Evolutionary conservation across 2,329 filamentous ascomycete genomes (phyloP).

Genomic region (Penicillium occitanis): DNA sequence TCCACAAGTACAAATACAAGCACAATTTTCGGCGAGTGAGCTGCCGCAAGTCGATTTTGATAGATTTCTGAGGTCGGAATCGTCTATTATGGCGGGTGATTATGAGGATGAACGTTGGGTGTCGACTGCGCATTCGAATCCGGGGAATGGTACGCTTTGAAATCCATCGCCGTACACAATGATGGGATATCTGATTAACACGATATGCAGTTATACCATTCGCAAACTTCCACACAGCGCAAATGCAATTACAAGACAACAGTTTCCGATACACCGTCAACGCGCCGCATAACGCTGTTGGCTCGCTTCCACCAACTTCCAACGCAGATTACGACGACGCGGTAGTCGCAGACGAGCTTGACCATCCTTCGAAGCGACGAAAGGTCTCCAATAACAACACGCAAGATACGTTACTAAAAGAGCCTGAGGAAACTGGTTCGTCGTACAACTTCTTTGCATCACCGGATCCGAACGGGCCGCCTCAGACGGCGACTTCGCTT

Average conservation of each 20-base stretch:
- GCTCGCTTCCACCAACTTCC: constrained; percentile 10
- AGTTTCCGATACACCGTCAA: constrained; percentile 2
- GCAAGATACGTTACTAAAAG: constrained; percentile 10
- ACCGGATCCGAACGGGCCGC: neutral
- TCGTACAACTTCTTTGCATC: constrained; percentile 22
- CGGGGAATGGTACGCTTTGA: constrained; percentile 28
- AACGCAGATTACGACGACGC: neutral
- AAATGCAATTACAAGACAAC: constrained; percentile 6
- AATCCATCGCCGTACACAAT: neutral
- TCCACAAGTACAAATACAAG: neutral
- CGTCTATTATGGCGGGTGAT: constrained; percentile 27
- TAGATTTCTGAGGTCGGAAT: constrained; percentile 35
- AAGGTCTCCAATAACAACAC: constrained; percentile 16
- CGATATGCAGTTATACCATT: neutral
- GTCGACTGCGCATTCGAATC: constrained; percentile 31
- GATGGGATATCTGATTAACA: neutral
- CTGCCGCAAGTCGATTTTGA: constrained; percentile 38
- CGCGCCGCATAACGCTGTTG: neutral
- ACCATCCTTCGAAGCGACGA: constrained; percentile 18
- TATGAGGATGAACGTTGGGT: constrained; percentile 38
- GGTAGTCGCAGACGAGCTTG: neutral
- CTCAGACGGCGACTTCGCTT: constrained; percentile 3
- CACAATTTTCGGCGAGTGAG: constrained; percentile 23
- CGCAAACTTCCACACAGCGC: neutral
- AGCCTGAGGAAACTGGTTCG: neutral